A percentile compares a stretch with the other conserved stretches of the same genome.
Conservation (phyloP, 2,329 filamentous ascomycete genomes). For the Monosporascus sp. region DNA sequence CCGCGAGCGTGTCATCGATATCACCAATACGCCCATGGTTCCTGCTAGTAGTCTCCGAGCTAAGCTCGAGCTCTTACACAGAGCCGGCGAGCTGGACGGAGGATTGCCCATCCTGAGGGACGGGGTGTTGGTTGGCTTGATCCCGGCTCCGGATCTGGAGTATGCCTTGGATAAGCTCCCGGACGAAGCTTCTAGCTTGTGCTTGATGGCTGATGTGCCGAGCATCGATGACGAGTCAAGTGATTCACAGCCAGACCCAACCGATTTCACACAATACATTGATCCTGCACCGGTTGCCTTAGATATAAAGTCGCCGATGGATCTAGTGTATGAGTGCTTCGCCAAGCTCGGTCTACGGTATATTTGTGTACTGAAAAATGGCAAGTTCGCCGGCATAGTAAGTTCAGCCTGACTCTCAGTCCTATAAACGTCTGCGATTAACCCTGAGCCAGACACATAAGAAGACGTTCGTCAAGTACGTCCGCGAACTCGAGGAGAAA, state of each 20-base stretch:
- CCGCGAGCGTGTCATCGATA: conserved; percentile 78
- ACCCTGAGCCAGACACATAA: conserved; percentile 66
- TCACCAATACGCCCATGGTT: conserved; percentile 75
- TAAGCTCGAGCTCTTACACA: conserved; percentile 77
- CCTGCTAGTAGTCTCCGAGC: conserved; percentile 68
- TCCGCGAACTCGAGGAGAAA: conserved; percentile 71
- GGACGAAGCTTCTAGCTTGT: conserved; percentile 67
- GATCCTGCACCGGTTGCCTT: conserved; percentile 85
- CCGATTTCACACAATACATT: conserved; percentile 86
- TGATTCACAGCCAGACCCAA: conserved; percentile 52
- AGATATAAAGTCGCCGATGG: conserved; percentile 85
- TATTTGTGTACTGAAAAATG: conserved; percentile 81
- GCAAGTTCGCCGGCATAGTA: conserved; percentile 83
- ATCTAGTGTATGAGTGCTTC: conserved; percentile 94
- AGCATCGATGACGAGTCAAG: conserved; percentile 60
- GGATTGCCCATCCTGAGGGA: conserved; percentile 81
- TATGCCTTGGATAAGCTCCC: conserved; percentile 82
- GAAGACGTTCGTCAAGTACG: conserved; percentile 93
- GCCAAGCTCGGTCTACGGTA: conserved; percentile 89
- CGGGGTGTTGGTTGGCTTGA: conserved; percentile 77
- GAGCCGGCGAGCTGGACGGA: conserved; percentile 84
- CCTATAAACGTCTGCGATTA: conserved; percentile 7
- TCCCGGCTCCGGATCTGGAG: conserved; percentile 89
- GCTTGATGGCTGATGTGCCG: conserved; percentile 71
- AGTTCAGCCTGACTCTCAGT: conserved; percentile 26